Evolutionary conservation across 768 basidiomycete species (phyloP), one percentile per base, ranked within the genome.

Genomic region (Lactarius sp.): DNA sequence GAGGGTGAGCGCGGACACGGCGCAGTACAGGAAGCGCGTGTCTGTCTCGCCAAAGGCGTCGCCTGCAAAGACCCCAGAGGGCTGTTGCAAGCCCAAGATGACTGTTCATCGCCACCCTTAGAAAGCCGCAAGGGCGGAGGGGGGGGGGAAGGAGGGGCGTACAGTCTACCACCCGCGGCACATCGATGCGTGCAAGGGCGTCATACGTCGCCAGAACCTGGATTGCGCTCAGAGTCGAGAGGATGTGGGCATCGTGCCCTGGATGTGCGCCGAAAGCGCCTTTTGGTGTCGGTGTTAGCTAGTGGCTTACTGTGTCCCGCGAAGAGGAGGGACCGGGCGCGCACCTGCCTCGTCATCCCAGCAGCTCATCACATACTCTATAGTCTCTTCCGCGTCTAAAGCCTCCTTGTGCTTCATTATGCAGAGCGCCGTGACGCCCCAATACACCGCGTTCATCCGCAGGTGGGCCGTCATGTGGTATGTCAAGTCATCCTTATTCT

Each of bases 391-490:
- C 46, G 86, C 77, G 68, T 90, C 82, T 56, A 99, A 77, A 0
- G 92, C 92, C 54, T 94, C 88, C 59, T 84, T 77, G 51, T 81
- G 82, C 1, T 81, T 83, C 86, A 98, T 90, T 52, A 94, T 78
- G 42, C 82, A 89, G 3, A 96, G 77, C 0, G 97, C 94, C 0
- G 90, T 93, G 46, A 94, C 78, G 8, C 94, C 97, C 97, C 97
- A 99, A 74, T 97, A 99, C 8, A 98, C 80, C 2, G 94, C 96
- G 73, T 98, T 98, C 75, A 99, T 79, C 7, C 96, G 90, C 7
- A 98, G 82, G 74, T 99, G 97, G 13, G 94, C 80, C 0, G 95
- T 95, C 20, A 96, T 80, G 73, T 96, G 92, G 75, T 96, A 96
- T 1, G 83, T 80, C 18, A 97, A 80, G 67, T 94, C 92, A 77